Base-by-base conservation (phyloP, 345 rosid species). In the Gynandropsis gynandra region DNA sequence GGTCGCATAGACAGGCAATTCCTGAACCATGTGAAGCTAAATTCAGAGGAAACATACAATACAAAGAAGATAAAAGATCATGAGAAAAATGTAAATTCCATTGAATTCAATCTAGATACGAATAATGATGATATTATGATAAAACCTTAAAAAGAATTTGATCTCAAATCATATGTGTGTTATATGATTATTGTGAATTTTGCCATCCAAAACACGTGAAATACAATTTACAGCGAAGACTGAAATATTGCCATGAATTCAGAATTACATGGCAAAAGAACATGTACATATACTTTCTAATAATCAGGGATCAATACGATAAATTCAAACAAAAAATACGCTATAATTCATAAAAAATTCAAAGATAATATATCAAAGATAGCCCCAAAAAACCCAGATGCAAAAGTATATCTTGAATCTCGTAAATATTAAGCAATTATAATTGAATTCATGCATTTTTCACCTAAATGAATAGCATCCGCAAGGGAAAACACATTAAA, bases 261-360 rank as follows among this genome's bases (percentile, higher is more conserved):
- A 38, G 9, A 11, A 32, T 38, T 39, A 10, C 47, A 10, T 43
- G 53, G 10, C 29, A 24, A 24, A 24, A 24, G 29, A 24, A 5
- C 29, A 5, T 24, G 29, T 50, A 42, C 14, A 7, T 36, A 29
- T n/a, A 33, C 47, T 63, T 48, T 37, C 21, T 20, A 7, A 34
- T 32, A 54, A 42, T 42, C 68, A 56, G 50, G 11, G 52, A 64
- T 56, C 27, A 9, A 50, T 29, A 56, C n/a, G 24, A 29, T 42
- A 20, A 24, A 56, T 2, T 56, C 13, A 55, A 21, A 48, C 39
- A 55, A 56, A 55, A n/a, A 20, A 8, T 18, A 47, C 43, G 5
- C 12, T 40, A 0, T n/a, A 4, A 20, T 11, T 34, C 50, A n/a
- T 19, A 55, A 7, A 32, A 33, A 42, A 32, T 50, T 16, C 40